Base-by-base conservation (phyloP, 768 basidiomycete species). In the Collybiopsis confluens region DNA sequence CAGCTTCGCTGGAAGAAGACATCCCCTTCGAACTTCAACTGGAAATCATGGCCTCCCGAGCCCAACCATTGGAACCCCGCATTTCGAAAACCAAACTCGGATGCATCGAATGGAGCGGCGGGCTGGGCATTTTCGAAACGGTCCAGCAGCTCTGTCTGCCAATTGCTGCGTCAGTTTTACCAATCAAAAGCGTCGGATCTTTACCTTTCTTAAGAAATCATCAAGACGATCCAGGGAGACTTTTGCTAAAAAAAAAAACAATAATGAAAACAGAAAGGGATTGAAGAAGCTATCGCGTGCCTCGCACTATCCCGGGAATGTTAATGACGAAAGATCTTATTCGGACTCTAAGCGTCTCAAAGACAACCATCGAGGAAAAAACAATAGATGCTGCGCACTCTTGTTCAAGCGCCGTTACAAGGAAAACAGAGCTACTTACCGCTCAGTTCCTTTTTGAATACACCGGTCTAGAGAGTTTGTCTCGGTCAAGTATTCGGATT, bases 201-300 rank as follows among this genome's bases (percentile, higher is more conserved):
- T 16, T 49, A 71, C 73, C 16, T 71, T 63, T 33, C 68, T 55
- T 20, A 82, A 55, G 65, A 81, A 81, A 5, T 70, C 68, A 61
- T 79, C 70, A 33, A 83, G 60, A 21, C 82, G 75, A 42, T 73
- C 71, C 13, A 82, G 54, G 1, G 80, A 78, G 2, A 82, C 79
- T 61, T 78, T 76, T 44, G 71, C 76, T 68, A 59, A n/a, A n/a
- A n/a, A n/a, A n/a, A n/a, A 28, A 55, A 27, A 15, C n/a, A 15
- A 8, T 23, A 4, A 18, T 23, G 38, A 40, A 15, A 33, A 8
- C 2, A 40, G 30, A 20, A 21, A 33, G 5, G 20, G 23, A 16
- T 3, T 13, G 13, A 44, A 18, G 23, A 26, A 23, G 43, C 50
- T 46, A 27, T 55, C 11, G 54, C 51, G 40, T 47, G 58, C 56